Percentiles rank a stretch among this genome's conserved stretches.
Conservation (phyloP, 768 basidiomycete species). For the Termitomyces titanicus region DNA sequence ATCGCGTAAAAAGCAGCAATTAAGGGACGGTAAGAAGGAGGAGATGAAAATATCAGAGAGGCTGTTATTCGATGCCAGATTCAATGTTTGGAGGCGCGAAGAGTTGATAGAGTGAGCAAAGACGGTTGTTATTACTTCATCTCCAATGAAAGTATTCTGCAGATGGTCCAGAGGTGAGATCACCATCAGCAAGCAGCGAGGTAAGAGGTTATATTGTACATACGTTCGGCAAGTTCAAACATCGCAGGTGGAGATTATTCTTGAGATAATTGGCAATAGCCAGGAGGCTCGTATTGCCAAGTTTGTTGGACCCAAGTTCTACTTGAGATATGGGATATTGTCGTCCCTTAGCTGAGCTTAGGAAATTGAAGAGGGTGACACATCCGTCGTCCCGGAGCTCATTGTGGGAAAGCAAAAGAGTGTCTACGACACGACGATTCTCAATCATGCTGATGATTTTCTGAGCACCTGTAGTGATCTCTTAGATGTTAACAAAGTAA, state of each 20-base stretch:
- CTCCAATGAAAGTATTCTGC: slow-evolving; percentile 26
- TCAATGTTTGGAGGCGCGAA: slow-evolving; percentile 48
- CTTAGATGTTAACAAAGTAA: not conserved
- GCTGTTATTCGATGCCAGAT: slow-evolving; percentile 44
- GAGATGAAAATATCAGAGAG: slow-evolving; percentile 51
- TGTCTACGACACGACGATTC: slow-evolving; percentile 43
- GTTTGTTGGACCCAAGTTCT: slow-evolving; percentile 51
- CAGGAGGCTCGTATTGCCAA: slow-evolving; percentile 51
- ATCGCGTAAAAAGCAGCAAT: slow-evolving; percentile 45
- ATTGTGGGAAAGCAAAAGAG: slow-evolving; percentile 55
- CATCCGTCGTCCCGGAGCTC: slow-evolving; percentile 56
- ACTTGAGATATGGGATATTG: slow-evolving; percentile 49
- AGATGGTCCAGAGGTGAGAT: not conserved
- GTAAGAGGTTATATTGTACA: slow-evolving; percentile 21
- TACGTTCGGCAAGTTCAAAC: slow-evolving; percentile 58
- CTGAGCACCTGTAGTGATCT: slow-evolving; percentile 39
- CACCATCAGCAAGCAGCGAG: not conserved
- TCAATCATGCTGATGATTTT: slow-evolving; percentile 44
- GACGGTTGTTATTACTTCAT: slow-evolving; percentile 28
- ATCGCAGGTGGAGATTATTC: slow-evolving; percentile 41
- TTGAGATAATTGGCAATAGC: slow-evolving; percentile 51
- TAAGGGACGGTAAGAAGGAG: slow-evolving; percentile 46
- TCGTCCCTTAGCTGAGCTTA: slow-evolving; percentile 44
- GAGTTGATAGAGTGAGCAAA: slow-evolving; percentile 52
- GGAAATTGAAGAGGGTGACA: slow-evolving; percentile 47